Conservation (phyloP, 129 eudicot genomes). For the Daucus carota region DNA sequence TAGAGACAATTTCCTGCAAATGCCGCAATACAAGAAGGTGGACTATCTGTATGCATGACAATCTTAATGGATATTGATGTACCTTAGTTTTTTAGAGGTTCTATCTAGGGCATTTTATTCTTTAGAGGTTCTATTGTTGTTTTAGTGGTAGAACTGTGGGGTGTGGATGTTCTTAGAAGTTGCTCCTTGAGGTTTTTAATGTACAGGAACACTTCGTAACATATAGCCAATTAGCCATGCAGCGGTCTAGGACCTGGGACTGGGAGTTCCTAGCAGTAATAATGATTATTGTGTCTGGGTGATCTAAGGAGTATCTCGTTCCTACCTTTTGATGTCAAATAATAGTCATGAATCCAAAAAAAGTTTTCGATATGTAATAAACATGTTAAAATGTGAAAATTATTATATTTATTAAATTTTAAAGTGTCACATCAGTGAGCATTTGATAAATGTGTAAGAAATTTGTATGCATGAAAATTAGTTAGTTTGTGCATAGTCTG, state of each 20-base stretch:
- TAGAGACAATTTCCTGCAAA: conserved; percentile 43
- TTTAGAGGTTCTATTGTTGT: background rate
- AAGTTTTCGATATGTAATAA: background rate
- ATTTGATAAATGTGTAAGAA: background rate
- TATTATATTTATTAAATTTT: too few relatives aligned
- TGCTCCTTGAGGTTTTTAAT: background rate
- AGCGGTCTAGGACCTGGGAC: conserved; percentile 47
- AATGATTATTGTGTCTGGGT: background rate
- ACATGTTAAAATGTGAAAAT: background rate
- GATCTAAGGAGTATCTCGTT: background rate
- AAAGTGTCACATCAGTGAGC: background rate
- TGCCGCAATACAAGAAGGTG: conserved; percentile 26
- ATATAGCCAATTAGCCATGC: conserved; percentile 46
- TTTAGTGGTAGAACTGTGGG: background rate
- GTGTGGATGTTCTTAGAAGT: conserved; percentile 5
- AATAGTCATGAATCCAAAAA: background rate
- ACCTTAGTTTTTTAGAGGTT: background rate
- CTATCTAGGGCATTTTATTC: too few relatives aligned
- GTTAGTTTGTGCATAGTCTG: too few relatives aligned
- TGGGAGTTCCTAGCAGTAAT: background rate
- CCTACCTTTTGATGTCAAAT: background rate
- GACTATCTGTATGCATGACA: conserved; percentile 41
- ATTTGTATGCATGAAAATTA: background rate
- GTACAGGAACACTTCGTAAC: conserved; percentile 28
- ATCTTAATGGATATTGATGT: conserved; percentile 28